Evolutionary conservation across 352 stramenopile genomes (phyloP).

Genomic region (Phytophthora uliginosa): DNA sequence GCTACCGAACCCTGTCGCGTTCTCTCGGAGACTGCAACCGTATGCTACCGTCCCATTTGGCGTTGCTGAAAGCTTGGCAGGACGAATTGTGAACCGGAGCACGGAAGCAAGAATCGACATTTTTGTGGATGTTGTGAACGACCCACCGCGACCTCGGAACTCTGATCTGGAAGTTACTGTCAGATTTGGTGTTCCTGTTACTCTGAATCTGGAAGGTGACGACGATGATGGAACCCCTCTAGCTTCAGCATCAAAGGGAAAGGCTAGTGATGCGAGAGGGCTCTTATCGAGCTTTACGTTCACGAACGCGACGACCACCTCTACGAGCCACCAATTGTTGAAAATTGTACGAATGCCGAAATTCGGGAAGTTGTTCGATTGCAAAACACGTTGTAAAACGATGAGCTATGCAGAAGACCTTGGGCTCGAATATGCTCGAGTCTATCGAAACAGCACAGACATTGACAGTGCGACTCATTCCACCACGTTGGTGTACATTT

Average conservation of each 20-base stretch:
- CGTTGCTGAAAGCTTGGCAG: conserved; percentile 42
- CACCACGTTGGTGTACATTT: conserved; percentile 63
- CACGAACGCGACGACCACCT: conserved; percentile 9
- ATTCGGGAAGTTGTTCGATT: conserved; percentile 71
- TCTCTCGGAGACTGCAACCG: conserved; percentile 43
- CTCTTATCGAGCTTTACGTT: conserved; percentile 32
- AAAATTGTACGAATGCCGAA: conserved; percentile 55
- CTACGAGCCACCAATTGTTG: conserved; percentile 33
- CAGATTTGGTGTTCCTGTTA: conserved; percentile 21
- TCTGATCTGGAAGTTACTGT: conserved; percentile 39
- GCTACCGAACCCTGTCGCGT: conserved; percentile 42
- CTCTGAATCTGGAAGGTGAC: conserved; percentile 48
- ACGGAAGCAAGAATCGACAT: conserved; percentile 51
- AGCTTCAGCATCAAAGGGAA: neutral
- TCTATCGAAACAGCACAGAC: conserved; percentile 30
- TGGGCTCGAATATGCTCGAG: conserved; percentile 12
- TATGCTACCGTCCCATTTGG: conserved; percentile 50
- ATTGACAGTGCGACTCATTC: conserved; percentile 44
- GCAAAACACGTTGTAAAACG: conserved; percentile 35
- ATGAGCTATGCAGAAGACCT: neutral
- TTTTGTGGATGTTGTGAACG: conserved; percentile 63
- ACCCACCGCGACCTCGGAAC: conserved; percentile 42
- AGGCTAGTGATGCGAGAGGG: conserved; percentile 5
- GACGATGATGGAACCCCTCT: conserved; percentile 45
- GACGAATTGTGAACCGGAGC: conserved; percentile 42